Conservation (phyloP, 108 stramenopile genomes). For the Nitzschia palea region DNA sequence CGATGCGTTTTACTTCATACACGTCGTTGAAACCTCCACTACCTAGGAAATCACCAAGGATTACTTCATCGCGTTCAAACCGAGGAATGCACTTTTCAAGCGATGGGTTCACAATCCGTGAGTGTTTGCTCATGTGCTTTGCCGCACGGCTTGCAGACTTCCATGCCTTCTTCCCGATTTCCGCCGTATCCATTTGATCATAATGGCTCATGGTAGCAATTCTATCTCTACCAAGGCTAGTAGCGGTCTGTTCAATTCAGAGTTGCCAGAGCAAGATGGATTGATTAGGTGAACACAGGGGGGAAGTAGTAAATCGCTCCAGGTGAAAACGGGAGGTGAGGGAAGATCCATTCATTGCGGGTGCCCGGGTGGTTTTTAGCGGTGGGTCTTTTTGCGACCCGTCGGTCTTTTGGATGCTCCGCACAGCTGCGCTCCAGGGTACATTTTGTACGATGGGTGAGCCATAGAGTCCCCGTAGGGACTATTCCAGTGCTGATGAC, state of each 20-base stretch:
- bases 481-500: too few species aligned
- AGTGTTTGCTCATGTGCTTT: conserved; percentile 61
- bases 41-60: conserved; percentile 67
- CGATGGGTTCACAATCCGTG: conserved; percentile 55
- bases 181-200: conserved; percentile 28
- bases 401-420: conserved; percentile 2
- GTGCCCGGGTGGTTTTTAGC: background rate
- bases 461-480: too few species aligned
- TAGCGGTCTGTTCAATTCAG: too few species aligned
- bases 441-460: too few species aligned
- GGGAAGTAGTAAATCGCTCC: too few species aligned
- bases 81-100: conserved; percentile 63
- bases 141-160: conserved; percentile 59
- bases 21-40: conserved; percentile 80
- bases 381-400: background rate
- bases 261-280: too few species aligned
- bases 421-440: too few species aligned
- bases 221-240: too few species aligned
- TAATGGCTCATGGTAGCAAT: conserved; percentile 35
- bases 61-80: conserved; percentile 61
- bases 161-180: conserved; percentile 58
- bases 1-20: conserved; percentile 57
- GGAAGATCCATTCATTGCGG: background rate
- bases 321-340: background rate
- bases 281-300: background rate